Percentiles rank a stretch among this genome's conserved stretches.
These are phyloP conservation scores for Saturnispora gosingensis DNA, from an alignment of 805 yeast species.

Conservation along the genomic window DNA sequence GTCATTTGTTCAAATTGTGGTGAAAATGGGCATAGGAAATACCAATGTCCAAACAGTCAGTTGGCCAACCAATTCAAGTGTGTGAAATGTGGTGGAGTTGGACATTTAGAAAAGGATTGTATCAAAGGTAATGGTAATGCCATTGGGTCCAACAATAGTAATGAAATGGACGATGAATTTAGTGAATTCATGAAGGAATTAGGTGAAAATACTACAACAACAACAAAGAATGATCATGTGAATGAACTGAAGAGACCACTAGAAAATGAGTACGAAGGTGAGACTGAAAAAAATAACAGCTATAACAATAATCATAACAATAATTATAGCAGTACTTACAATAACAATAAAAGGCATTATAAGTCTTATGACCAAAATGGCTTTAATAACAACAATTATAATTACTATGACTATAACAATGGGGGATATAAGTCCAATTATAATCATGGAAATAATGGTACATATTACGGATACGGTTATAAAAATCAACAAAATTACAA, in stretches of 20 bases:
- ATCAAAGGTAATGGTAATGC: conserved; percentile 22
- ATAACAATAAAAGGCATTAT: background rate
- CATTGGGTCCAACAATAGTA: conserved; percentile 9
- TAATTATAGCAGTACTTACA: background rate
- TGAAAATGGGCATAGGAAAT: conserved; percentile 51
- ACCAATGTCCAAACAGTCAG: conserved; percentile 52
- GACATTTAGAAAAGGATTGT: conserved; percentile 89
- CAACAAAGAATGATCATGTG: background rate
- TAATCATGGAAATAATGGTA: background rate
- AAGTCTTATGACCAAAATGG: background rate
- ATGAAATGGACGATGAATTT: conserved; percentile 37
- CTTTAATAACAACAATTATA: background rate
- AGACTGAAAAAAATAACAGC: background rate
- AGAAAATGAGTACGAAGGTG: background rate
- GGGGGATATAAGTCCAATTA: background rate
- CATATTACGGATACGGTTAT: background rate
- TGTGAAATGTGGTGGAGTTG: conserved; percentile 67
- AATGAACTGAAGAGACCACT: background rate
- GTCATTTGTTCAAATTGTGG: conserved; percentile 60
- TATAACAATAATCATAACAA: background rate
- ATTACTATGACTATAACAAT: background rate
- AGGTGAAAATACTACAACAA: conserved; percentile 23
- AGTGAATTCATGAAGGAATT: conserved; percentile 44
- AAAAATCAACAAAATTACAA: background rate
- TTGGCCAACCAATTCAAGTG: conserved; percentile 57